phyloP scores from a whole-genome alignment of 2,329 filamentous ascomycete genomes.

The Neofusicoccum cordaticola region DNA sequence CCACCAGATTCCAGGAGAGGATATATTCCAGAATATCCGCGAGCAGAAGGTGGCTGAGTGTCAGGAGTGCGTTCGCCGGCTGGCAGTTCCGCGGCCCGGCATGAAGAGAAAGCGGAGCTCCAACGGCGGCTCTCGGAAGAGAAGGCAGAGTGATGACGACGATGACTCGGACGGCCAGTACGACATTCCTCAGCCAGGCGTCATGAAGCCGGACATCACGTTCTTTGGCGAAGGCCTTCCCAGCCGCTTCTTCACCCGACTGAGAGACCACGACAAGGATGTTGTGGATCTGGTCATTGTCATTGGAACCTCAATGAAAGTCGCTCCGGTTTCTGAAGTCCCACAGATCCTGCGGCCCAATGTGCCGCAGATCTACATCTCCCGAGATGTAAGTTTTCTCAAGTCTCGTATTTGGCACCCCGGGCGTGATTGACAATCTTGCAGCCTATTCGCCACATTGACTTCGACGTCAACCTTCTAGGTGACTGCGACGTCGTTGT shows the following conservation, averaged over 20 bases:
- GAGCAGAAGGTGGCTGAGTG: slow-evolving; percentile 76
- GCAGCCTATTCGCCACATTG: slow-evolving; percentile 76
- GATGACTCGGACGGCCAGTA: slow-evolving; percentile 60
- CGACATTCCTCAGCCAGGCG: slow-evolving; percentile 65
- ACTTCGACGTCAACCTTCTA: slow-evolving; percentile 95
- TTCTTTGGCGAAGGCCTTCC: slow-evolving; percentile 94
- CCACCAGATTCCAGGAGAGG: slow-evolving; percentile 69
- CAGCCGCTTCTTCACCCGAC: slow-evolving; percentile 73
- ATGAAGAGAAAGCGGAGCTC: slow-evolving; percentile 54
- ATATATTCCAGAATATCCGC: slow-evolving; percentile 76
- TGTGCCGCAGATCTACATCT: slow-evolving; percentile 88
- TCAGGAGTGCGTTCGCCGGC: slow-evolving; percentile 61
- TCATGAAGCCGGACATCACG: slow-evolving; percentile 97
- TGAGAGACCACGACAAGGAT: slow-evolving; percentile 77
- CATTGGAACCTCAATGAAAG: slow-evolving; percentile 93
- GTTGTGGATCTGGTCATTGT: slow-evolving; percentile 87
- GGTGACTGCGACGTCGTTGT: slow-evolving; percentile 93
- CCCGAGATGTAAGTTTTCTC: slow-evolving; percentile 58
- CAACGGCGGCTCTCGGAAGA: slow-evolving; percentile 43
- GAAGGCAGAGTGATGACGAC: slow-evolving; percentile 54
- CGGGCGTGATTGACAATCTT: not conserved
- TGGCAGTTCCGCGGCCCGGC: slow-evolving; percentile 47
- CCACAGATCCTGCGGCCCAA: slow-evolving; percentile 74
- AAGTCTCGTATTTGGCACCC: slow-evolving; percentile 17
- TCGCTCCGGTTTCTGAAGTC: slow-evolving; percentile 91